Evolutionary conservation across 2,329 filamentous ascomycete species (phyloP).

Genomic region (Fusarium protoensiforme): DNA sequence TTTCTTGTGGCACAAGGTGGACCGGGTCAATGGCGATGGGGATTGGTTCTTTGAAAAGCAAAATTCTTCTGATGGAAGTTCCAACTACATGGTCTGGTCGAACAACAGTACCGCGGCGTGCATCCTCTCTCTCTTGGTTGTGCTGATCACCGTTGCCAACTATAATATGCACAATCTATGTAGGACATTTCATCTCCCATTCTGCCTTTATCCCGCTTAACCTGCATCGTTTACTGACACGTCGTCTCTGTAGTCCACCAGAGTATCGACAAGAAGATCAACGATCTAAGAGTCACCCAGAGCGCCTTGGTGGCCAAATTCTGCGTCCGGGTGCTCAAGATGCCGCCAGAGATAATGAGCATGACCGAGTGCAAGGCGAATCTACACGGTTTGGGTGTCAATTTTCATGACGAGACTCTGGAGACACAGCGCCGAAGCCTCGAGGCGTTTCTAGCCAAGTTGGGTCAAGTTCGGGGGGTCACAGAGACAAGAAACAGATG

Average conservation of each 20-base stretch:
- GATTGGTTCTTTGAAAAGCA: not conserved
- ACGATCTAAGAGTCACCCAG: not conserved
- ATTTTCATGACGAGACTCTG: not conserved
- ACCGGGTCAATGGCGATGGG: not conserved
- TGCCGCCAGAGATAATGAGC: not conserved
- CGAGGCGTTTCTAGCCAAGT: not conserved
- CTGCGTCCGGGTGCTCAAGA: not conserved
- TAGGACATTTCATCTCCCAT: not conserved
- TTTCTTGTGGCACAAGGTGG: not conserved
- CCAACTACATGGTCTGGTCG: not conserved
- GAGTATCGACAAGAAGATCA: not conserved
- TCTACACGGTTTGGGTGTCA: not conserved
- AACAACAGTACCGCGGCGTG: not conserved
- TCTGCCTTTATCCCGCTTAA: not conserved
- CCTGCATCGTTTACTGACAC: not conserved
- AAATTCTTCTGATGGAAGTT: not conserved
- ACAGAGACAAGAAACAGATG: not conserved
- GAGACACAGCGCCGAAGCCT: not conserved
- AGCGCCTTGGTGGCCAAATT: not conserved
- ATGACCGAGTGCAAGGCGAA: not conserved
- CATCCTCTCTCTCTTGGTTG: not conserved
- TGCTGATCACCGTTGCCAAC: not conserved
- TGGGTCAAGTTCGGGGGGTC: not conserved
- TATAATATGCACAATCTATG: not conserved
- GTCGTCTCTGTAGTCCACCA: not conserved